These are phyloP conservation scores for Russula dissimulans DNA, from an alignment of 768 basidiomycete genomes.

Conservation along the genomic window DNA sequence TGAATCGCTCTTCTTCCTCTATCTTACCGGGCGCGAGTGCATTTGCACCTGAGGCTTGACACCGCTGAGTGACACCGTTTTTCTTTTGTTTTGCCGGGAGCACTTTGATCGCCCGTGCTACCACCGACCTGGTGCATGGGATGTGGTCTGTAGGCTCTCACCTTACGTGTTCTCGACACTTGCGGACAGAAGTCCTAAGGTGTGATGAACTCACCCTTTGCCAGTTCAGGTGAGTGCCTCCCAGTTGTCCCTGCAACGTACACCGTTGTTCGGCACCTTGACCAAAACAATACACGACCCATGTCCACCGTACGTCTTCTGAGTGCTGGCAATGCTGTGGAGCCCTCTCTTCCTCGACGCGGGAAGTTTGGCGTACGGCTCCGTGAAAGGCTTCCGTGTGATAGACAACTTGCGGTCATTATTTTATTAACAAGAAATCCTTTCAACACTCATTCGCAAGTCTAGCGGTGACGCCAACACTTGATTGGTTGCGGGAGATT, in stretches of 20 bases:
- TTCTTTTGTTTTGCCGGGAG: constrained; percentile 6
- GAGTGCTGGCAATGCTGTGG: not conserved
- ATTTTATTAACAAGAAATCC: not conserved
- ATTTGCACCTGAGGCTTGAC: constrained; percentile 4
- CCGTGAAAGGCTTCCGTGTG: not conserved
- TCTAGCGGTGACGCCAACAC: not conserved
- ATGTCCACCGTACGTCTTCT: not conserved
- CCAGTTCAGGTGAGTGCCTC: constrained; percentile 2
- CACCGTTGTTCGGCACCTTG: not conserved
- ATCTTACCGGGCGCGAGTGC: not conserved
- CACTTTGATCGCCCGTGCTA: constrained; percentile 16
- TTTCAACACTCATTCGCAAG: not conserved
- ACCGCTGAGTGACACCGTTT: constrained; percentile 15
- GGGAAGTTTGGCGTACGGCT: not conserved
- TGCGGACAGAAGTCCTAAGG: not conserved
- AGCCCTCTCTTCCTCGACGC: not conserved
- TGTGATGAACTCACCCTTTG: not conserved
- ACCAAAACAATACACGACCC: not conserved
- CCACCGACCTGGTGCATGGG: constrained; percentile 13
- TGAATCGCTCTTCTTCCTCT: constrained; percentile 14
- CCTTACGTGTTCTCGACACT: not conserved
- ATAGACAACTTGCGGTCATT: too few relatives aligned
- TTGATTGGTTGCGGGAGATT: not conserved
- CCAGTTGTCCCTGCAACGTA: not conserved
- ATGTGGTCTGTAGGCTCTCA: constrained; percentile 14